These are phyloP conservation scores for Scleromitrula shiraiana DNA, from an alignment of 2,329 filamentous ascomycete genomes.

Conservation along the genomic window DNA sequence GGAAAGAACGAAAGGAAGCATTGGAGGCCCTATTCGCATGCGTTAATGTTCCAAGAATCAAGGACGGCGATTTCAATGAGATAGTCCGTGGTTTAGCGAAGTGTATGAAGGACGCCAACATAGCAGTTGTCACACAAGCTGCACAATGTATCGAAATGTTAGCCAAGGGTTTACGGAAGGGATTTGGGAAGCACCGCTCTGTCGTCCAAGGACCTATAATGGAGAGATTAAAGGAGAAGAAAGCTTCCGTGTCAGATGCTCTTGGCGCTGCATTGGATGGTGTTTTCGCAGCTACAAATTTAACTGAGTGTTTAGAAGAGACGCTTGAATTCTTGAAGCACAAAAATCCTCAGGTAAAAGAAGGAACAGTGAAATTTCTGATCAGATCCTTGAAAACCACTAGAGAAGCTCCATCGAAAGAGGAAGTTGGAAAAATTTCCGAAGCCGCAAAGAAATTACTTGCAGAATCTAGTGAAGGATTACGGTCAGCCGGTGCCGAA, in stretches of 20 bases:
- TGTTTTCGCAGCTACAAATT: conserved; percentile 54
- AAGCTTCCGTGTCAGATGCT: conserved; percentile 78
- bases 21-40: conserved; percentile 71
- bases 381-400: conserved; percentile 79
- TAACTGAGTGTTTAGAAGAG: conserved; percentile 87
- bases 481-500: conserved; percentile 85
- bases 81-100: conserved; percentile 80
- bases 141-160: conserved; percentile 87
- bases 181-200: conserved; percentile 73
- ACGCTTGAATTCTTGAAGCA: conserved; percentile 76
- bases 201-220: conserved; percentile 82
- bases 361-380: conserved; percentile 90
- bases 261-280: conserved; percentile 76
- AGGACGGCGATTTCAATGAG: conserved; percentile 82
- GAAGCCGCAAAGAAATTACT: conserved; percentile 84
- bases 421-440: conserved; percentile 78
- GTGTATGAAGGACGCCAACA: conserved; percentile 98
- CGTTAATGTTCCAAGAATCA: conserved; percentile 81
- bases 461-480: conserved; percentile 76
- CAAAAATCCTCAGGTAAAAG: conserved; percentile 97
- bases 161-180: conserved; percentile 72
- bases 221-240: conserved; percentile 97
- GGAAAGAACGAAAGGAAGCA: conserved; percentile 96
- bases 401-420: conserved; percentile 71
- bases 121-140: conserved; percentile 86